Evolutionary conservation across 345 rosid species (phyloP).

Genomic region (Raphanus raphanistrum): DNA sequence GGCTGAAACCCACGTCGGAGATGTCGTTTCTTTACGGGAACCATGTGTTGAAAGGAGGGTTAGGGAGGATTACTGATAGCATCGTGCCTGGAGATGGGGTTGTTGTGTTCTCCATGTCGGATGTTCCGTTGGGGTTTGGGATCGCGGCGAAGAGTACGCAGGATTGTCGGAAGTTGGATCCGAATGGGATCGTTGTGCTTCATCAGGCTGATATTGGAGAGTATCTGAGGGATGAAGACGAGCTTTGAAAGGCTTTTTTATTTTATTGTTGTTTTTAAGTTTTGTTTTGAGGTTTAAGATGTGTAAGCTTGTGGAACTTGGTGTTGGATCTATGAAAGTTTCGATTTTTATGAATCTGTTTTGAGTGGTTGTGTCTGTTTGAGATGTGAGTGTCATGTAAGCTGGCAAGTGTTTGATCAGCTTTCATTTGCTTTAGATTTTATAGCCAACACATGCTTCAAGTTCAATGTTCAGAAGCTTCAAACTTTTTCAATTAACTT

Average conservation of each 20-base stretch:
- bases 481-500: neutral
- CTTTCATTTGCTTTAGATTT: neutral
- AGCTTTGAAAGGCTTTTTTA: conserved; percentile 45
- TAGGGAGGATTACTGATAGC: conserved; percentile 84
- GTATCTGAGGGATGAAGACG: conserved; percentile 92
- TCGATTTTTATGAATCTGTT: conserved; percentile 18
- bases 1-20: conserved; percentile 91
- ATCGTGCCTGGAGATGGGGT: conserved; percentile 81
- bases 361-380: neutral
- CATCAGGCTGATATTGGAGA: conserved; percentile 87
- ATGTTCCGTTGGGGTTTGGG: conserved; percentile 85
- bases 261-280: conserved; percentile 15
- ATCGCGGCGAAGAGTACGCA: conserved; percentile 75
- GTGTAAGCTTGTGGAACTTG: conserved; percentile 27
- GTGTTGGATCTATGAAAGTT: conserved; percentile 19
- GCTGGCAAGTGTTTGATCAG: neutral
- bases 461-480: neutral
- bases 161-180: conserved; percentile 89
- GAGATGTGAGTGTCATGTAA: neutral
- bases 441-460: neutral
- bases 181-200: conserved; percentile 79
- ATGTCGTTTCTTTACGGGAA: conserved; percentile 93
- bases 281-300: neutral
- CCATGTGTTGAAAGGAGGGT: conserved; percentile 87
- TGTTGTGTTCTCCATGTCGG: conserved; percentile 85